Base-by-base conservation (phyloP, 768 basidiomycete genomes). In the Mycena galericulata region DNA sequence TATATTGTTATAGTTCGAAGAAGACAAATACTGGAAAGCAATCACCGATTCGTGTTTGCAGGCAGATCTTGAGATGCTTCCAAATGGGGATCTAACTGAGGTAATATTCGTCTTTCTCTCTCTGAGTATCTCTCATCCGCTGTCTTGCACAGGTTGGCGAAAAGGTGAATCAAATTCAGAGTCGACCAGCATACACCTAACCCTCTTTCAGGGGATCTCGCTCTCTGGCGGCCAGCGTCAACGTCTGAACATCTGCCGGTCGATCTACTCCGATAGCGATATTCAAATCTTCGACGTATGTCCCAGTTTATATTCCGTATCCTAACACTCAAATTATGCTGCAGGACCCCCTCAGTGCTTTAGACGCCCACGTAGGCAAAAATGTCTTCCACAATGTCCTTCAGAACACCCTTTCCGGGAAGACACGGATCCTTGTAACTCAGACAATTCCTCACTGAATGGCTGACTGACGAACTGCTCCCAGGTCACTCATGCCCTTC, bases 311-410 rank as follows among this genome's bases (percentile, higher is more conserved):
- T n/a, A n/a, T 15, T 34, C 10, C 14, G 29, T 26, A 15, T 26
- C 34, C 50, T 32, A 10, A 36, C 30, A 26, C 26, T 29, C 17
- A 49, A 32, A 29, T 47, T 46, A 30, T 24, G 70, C 27, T 20
- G 24, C 46, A 90, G 88, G 95, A 96, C 73, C 94, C 94, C 6
- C 82, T 96, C 12, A 93, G 92, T n/a, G 95, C 95, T 26, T 86
- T 98, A 14, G 96, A 98, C 76, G 95, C 95, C 7, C 95, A 96
- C 75, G 95, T 97, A 54, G 96, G 95, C 43, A 93, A 93, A 77
- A 86, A 89, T 4, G 90, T 97, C 17, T 96, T 97, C 82, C 88
- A 93, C 74, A 91, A 96, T 65, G 92, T 95, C 14, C 86, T 97
- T 53, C 84, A 89, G 63, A 87, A 88, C 61, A 86, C 84, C 18